Evolutionary conservation across 768 basidiomycete genomes (phyloP).

Genomic region (Pholiota conissans): DNA sequence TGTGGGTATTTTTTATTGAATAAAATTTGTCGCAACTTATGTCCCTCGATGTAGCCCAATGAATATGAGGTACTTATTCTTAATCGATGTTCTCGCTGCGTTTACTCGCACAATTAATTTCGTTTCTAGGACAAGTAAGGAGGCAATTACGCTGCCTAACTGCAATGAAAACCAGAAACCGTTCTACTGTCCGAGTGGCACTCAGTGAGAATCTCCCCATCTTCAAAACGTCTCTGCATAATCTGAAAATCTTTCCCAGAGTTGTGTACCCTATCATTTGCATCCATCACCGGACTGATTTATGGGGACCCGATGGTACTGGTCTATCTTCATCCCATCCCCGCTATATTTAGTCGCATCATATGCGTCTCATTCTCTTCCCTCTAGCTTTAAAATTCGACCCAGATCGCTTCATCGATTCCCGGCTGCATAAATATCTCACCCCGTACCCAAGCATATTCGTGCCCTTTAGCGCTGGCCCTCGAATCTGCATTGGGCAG

Average conservation of each 20-base stretch:
- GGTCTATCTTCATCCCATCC: too few relatives aligned
- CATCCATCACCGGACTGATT: conserved; percentile 60
- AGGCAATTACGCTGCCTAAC: too few relatives aligned
- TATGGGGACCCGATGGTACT: conserved; percentile 67
- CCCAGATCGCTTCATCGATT: conserved; percentile 65
- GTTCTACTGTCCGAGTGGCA: too few relatives aligned
- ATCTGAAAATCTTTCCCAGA: background rate
- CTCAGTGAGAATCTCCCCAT: too few relatives aligned
- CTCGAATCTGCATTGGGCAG: conserved; percentile 48
- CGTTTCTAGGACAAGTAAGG: too few relatives aligned
- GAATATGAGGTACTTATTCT: too few relatives aligned
- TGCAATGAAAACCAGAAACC: too few relatives aligned
- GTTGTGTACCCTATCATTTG: conserved; percentile 44
- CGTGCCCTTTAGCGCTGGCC: conserved; percentile 50
- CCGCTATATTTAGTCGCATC: background rate
- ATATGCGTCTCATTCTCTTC: conserved; percentile 35
- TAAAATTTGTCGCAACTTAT: background rate
- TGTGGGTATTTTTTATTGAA: too few relatives aligned
- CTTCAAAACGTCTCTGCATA: too few relatives aligned
- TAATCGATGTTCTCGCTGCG: too few relatives aligned
- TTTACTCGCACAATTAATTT: too few relatives aligned
- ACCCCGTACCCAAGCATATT: conserved; percentile 56
- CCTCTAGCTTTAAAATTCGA: conserved; percentile 40
- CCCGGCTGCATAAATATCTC: conserved; percentile 52
- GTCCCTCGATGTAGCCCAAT: too few relatives aligned